Base-by-base conservation (phyloP, 495 filamentous ascomycete species). In the Astrothelium macrocarpum region DNA sequence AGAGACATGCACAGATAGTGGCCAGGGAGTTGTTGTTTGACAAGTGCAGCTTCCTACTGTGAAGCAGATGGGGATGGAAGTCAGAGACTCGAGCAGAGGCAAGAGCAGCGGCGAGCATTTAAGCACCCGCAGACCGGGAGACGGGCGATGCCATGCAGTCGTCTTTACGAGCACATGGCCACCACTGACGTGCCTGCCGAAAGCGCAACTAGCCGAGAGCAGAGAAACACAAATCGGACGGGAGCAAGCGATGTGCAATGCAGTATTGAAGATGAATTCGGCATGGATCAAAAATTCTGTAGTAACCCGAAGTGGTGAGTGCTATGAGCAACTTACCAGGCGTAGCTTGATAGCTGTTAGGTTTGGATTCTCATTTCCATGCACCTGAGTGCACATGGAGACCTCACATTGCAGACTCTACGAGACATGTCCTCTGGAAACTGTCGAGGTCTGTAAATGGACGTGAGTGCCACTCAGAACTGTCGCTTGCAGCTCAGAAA, bases 1-100 rank as follows among this genome's bases (percentile, higher is more conserved):
- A 32, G 28, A 53, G 65, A 32, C 61, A 53, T 53, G 25, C 32
- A 39, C 28, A 34, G 10, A 4, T 23, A 5, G 4, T 49, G 34
- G 31, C 49, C 36, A 28, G 12, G 61, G 29, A 26, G 62, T 49
- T 36, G 28, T 16, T 14, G 25, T 18, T 59, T 4, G 25, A 59
- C 56, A 59, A 46, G 18, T 62, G 60, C 42, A 32, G 42, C 45
- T 63, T 63, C 43, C 61, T 56, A 12, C 32, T 42, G 18, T 32
- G 14, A 28, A 29, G 25, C 11, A 29, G 25, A 56, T 3, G 26
- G 49, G 2, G 11, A 56, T 20, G 9, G 49, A 20, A 20, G 12
- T 26, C 43, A 49, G n/a, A 49, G 43, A 18, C 9, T 20, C 3
- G 3, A 20, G 43, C n/a, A 10, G 43, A 56, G 49, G 49, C 49